A percentile compares a stretch with the other conserved stretches of the same genome.
Conservation (phyloP, 2,329 filamentous ascomycete species). For the Pyrenochaeta sp. region DNA sequence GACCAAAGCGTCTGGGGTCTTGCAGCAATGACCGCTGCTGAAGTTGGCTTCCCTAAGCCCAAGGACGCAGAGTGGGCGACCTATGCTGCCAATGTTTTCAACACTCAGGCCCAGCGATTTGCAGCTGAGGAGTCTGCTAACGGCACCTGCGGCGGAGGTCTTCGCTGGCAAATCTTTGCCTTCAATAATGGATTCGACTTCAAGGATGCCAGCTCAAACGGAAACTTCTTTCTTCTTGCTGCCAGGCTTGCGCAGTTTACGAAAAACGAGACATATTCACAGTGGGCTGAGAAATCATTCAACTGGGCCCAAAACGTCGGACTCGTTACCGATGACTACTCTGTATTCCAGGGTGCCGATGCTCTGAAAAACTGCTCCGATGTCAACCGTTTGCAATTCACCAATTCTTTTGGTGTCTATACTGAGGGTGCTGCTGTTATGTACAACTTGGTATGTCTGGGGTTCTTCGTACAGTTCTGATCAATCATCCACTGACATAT, state of each 20-base stretch:
- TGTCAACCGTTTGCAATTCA: conserved; percentile 59
- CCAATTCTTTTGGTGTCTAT: conserved; percentile 57
- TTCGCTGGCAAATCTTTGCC: conserved; percentile 75
- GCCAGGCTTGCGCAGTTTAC: conserved; percentile 75
- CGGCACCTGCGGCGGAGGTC: conserved; percentile 69
- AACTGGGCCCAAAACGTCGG: conserved; percentile 58
- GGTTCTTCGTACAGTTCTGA: background rate
- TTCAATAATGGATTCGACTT: conserved; percentile 79
- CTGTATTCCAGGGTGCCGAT: conserved; percentile 59
- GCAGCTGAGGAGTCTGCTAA: conserved; percentile 56
- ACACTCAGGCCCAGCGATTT: conserved; percentile 72
- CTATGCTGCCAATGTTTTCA: conserved; percentile 74
- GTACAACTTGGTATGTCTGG: conserved; percentile 52
- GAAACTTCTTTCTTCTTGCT: conserved; percentile 79
- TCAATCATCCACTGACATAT: background rate
- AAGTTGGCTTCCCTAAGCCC: conserved; percentile 66
- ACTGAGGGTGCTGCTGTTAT: conserved; percentile 62
- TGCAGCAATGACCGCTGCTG: conserved; percentile 70
- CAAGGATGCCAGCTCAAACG: conserved; percentile 79
- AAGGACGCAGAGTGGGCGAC: conserved; percentile 61
- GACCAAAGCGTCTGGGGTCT: conserved; percentile 77
- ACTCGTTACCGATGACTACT: conserved; percentile 56
- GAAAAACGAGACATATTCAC: conserved; percentile 59
- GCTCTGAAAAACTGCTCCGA: conserved; percentile 55
- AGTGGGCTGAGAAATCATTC: conserved; percentile 72